A percentile compares a stretch with the other conserved stretches of the same genome.
Evolutionary conservation across 352 stramenopile genomes (phyloP).

Genomic region (Blastocystis sp.): DNA sequence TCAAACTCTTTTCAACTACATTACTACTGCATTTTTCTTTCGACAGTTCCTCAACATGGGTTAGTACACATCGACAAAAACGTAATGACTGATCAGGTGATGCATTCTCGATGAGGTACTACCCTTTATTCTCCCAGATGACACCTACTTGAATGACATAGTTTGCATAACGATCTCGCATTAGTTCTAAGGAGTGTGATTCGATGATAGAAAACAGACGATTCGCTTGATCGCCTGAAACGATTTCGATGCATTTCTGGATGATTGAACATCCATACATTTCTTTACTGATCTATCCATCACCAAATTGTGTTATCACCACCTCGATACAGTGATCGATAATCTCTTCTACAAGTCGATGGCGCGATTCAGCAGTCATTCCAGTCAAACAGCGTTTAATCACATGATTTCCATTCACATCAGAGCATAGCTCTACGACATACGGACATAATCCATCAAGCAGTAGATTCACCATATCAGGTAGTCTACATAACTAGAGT

Average conservation of each 20-base stretch:
- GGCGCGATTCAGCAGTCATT: constrained; percentile 82
- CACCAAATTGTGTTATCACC: background rate
- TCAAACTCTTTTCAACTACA: constrained; percentile 95
- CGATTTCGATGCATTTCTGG: constrained; percentile 85
- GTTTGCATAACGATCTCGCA: constrained; percentile 82
- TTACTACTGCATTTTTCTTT: constrained; percentile 98
- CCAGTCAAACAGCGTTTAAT: constrained; percentile 90
- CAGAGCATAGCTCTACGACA: constrained; percentile 85
- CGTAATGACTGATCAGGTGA: background rate
- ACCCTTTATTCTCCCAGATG: background rate
- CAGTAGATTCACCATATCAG: constrained; percentile 77
- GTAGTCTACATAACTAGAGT: constrained; percentile 73
- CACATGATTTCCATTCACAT: constrained; percentile 94
- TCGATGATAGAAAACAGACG: constrained; percentile 87
- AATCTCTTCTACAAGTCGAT: constrained; percentile 91
- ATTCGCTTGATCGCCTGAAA: constrained; percentile 75
- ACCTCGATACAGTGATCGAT: constrained; percentile 74
- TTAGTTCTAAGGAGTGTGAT: constrained; percentile 88
- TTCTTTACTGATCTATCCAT: constrained; percentile 82
- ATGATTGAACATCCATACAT: constrained; percentile 92
- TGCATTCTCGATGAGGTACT: constrained; percentile 76
- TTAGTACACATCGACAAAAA: constrained; percentile 66
- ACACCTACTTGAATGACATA: constrained; percentile 73
- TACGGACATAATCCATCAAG: constrained; percentile 83
- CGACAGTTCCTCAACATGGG: constrained; percentile 86